A percentile compares a stretch with the other conserved stretches of the same genome.
These are phyloP conservation scores for Serendipita vermifera DNA, from an alignment of 768 basidiomycete genomes.

Conservation along the genomic window DNA sequence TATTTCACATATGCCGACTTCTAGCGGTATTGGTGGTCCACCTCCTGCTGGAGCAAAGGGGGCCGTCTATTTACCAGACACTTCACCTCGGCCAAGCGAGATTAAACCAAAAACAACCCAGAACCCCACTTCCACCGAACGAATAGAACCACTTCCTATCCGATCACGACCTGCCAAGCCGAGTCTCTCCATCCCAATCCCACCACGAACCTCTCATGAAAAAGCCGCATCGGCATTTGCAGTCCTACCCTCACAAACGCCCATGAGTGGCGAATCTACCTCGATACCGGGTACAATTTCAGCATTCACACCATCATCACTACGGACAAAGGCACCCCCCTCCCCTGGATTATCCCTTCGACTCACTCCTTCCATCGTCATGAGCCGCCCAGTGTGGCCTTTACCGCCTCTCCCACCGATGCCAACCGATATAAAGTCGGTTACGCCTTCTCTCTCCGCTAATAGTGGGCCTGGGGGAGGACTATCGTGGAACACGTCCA, in stretches of 20 bases:
- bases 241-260: background rate
- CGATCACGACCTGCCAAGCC: background rate
- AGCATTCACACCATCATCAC: too few relatives aligned
- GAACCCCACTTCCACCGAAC: background rate
- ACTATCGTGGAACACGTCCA: conserved; percentile 22
- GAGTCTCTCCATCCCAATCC: conserved; percentile 2
- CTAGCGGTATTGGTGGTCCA: too few relatives aligned
- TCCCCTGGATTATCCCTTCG: conserved; percentile 17
- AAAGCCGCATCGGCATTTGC: background rate
- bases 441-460: background rate
- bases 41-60: background rate
- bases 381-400: conserved; percentile 34
- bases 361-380: conserved; percentile 33
- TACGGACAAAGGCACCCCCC: too few relatives aligned
- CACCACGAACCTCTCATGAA: background rate
- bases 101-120: too few relatives aligned
- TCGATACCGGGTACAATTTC: too few relatives aligned
- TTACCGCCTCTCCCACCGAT: conserved; percentile 39
- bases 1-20: too few relatives aligned
- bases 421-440: conserved; percentile 18
- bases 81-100: background rate
- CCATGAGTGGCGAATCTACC: background rate
- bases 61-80: background rate
- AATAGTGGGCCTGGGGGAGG: background rate
- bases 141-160: background rate